Base-by-base conservation (phyloP, 805 yeast genomes). In the Ogataea polymorpha region DNA sequence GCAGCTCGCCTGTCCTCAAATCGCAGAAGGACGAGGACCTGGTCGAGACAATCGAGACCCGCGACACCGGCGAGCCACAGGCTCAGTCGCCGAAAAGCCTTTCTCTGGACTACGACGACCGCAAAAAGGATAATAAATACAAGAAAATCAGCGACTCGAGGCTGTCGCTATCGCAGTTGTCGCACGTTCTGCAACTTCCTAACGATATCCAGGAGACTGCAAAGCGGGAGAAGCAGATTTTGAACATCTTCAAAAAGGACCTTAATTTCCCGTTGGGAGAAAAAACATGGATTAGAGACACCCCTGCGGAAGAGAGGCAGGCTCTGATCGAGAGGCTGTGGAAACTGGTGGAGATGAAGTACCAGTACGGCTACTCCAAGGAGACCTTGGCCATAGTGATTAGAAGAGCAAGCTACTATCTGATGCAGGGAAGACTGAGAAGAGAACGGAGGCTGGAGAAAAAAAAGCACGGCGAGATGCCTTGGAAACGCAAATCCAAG, bases 201-300 rank as follows among this genome's bases (percentile, higher is more conserved):
- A 66, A 73, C 6, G 65, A 75, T 15, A 58, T 68, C n/a, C 67
- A 71, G 24, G 79, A 81, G 51, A 80, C 87, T 0, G 69, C 74
- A 18, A 68, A 66, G 35, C 60, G 83, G 14, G 88, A 82, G 51
- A 62, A 68, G 25, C 68, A 68, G 32, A 70, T 82, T 13, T 53
- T 82, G 24, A 65, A 69, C 32, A 69, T 80, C 28, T 72, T 82
- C 46, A 73, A 70, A 31, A 67, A 72, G 30, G 78, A 74, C 14
- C 70, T 86, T 39, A 80, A 83, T 4, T 87, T 86, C 61, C 79
- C 82, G 21, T 59, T 88, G 21, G 96, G 96, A 5, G 74, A 78
- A 47, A 77, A 77, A 54, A 85, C 95, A 0, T 88, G 96, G 96
- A 80, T 86, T 31, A 71, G 95, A 48, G 96, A 84, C 54, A 84